Evolutionary conservation across 192 early-diverging fungal genomes (phyloP).

Genomic region (Mortierella alpina): DNA sequence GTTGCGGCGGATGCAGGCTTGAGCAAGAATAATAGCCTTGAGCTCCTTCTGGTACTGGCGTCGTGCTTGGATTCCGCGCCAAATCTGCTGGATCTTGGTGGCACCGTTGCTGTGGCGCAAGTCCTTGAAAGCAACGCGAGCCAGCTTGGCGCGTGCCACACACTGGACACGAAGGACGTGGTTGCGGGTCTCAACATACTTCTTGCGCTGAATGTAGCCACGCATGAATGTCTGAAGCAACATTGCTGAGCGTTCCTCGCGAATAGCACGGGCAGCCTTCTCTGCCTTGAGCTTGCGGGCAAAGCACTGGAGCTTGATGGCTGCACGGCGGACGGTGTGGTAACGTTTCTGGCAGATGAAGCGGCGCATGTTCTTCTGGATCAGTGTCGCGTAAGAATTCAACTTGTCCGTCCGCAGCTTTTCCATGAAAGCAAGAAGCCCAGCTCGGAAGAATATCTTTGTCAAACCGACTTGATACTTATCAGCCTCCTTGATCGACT

Average conservation of each 20-base stretch:
- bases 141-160: slow-evolving; percentile 70
- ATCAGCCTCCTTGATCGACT: slow-evolving; percentile 81
- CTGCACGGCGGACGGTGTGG: slow-evolving; percentile 63
- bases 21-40: slow-evolving; percentile 76
- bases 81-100: slow-evolving; percentile 77
- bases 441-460: slow-evolving; percentile 99
- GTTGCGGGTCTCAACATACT: slow-evolving; percentile 51
- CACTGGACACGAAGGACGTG: slow-evolving; percentile 76
- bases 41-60: slow-evolving; percentile 65
- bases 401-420: slow-evolving; percentile 89
- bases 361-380: slow-evolving; percentile 90
- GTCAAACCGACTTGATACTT: slow-evolving; percentile 94
- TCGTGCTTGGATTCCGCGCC: slow-evolving; percentile 75
- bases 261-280: slow-evolving; percentile 61
- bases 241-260: slow-evolving; percentile 76
- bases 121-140: slow-evolving; percentile 68
- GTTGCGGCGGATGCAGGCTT: slow-evolving; percentile 84
- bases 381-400: slow-evolving; percentile 81
- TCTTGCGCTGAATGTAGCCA: slow-evolving; percentile 67
- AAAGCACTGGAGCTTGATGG: slow-evolving; percentile 75
- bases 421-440: slow-evolving; percentile 89
- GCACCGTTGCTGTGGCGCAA: slow-evolving; percentile 77
- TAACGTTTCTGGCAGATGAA: slow-evolving; percentile 73
- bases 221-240: slow-evolving; percentile 82
- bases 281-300: slow-evolving; percentile 72